Percentiles rank a stretch among this genome's conserved stretches.
phyloP scores from a whole-genome alignment of 805 yeast genomes.

The Candida ascalaphidarum region DNA sequence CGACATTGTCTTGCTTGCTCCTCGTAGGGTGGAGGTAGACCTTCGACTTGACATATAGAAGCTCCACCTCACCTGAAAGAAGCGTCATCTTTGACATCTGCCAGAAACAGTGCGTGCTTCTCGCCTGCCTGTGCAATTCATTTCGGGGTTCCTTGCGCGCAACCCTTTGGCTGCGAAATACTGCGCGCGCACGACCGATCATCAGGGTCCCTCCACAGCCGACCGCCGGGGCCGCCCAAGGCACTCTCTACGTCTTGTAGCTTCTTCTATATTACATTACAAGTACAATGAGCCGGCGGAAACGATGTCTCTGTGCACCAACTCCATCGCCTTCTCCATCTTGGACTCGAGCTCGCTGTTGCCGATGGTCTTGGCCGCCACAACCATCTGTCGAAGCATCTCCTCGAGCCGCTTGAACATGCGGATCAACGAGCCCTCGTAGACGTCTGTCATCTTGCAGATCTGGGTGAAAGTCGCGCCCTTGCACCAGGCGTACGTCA shows the following conservation, averaged over 20 bases:
- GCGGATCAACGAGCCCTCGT: constrained; percentile 93
- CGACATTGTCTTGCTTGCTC: constrained; percentile 63
- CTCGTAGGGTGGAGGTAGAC: constrained; percentile 80
- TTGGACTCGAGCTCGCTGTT: constrained; percentile 78
- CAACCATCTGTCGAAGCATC: constrained; percentile 78
- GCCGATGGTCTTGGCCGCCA: constrained; percentile 92
- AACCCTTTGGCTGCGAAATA: too few species aligned
- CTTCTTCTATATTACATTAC: constrained; percentile 11
- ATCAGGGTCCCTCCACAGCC: too few species aligned
- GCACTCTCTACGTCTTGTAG: too few species aligned
- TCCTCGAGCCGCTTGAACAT: constrained; percentile 94
- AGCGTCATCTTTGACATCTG: too few species aligned
- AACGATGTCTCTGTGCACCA: constrained; percentile 93
- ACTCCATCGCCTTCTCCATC: constrained; percentile 76
- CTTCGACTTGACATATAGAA: constrained; percentile 52
- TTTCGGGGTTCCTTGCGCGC: too few species aligned
- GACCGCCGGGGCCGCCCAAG: too few species aligned
- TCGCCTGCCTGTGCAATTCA: too few species aligned
- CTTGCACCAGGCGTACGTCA: constrained; percentile 92
- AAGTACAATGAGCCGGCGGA: constrained; percentile 91
- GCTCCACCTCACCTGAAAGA: constrained; percentile 34
- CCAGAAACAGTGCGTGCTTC: too few species aligned
- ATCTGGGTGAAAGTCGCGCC: constrained; percentile 95
- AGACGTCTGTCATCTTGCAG: constrained; percentile 97
- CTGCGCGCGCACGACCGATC: too few species aligned